Evolutionary conservation across 2,329 filamentous ascomycete genomes (phyloP).

Genomic region (Cadophora gregata): DNA sequence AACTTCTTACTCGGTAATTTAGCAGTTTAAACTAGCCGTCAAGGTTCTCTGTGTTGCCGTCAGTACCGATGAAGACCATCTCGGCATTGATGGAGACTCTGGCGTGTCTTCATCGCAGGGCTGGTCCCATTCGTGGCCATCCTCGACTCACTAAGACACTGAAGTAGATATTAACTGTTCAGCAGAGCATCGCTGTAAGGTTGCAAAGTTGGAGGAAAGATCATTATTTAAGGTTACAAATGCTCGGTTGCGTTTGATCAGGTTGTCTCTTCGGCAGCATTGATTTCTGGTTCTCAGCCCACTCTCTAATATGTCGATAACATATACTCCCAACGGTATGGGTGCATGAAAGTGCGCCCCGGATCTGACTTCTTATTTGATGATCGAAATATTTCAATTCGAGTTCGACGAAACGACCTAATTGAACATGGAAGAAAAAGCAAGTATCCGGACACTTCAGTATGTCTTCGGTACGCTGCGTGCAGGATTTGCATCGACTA

Average conservation of each 20-base stretch:
- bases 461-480: neutral
- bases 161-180: neutral
- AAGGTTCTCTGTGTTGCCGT: neutral
- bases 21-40: neutral
- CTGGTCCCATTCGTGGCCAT: neutral
- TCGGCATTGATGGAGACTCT: neutral
- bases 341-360: neutral
- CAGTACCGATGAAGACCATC: neutral
- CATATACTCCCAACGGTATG: neutral
- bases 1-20: neutral
- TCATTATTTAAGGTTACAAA: neutral
- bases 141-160: neutral
- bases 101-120: neutral
- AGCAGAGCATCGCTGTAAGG: neutral
- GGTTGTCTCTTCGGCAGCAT: neutral
- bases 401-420: neutral
- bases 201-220: neutral
- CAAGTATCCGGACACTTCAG: neutral
- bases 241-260: constrained; percentile 6
- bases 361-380: neutral
- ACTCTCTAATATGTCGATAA: neutral
- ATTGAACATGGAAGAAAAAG: neutral
- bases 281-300: neutral
- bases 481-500: neutral
- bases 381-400: neutral